phyloP scores from a whole-genome alignment of 1,139 yeast genomes.

The Suhomyces ambrosiae region DNA sequence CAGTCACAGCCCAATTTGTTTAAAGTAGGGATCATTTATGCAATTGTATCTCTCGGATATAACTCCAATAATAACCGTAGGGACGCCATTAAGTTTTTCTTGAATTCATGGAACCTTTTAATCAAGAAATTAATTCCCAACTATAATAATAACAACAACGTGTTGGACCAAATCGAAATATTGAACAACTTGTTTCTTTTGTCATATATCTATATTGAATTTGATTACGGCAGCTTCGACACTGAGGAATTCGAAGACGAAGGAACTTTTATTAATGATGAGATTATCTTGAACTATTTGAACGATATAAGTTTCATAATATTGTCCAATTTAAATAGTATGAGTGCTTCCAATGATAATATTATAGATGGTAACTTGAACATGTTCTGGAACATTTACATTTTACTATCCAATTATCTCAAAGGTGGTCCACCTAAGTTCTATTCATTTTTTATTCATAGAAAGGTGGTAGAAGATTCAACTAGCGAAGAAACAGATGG shows the following conservation, averaged over 20 bases:
- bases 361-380: slow-evolving; percentile 25
- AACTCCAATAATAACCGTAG: slow-evolving; percentile 15
- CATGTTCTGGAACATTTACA: slow-evolving; percentile 49
- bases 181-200: slow-evolving; percentile 36
- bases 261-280: slow-evolving; percentile 19
- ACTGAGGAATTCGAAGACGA: slow-evolving; percentile 14
- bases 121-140: slow-evolving; percentile 47
- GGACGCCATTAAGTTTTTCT: slow-evolving; percentile 36
- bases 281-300: slow-evolving; percentile 44
- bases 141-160: slow-evolving; percentile 30
- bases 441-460: slow-evolving; percentile 36
- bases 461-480: slow-evolving; percentile 18
- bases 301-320: slow-evolving; percentile 39
- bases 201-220: slow-evolving; percentile 33
- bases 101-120: slow-evolving; percentile 47
- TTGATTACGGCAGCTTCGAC: slow-evolving; percentile 26
- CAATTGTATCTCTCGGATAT: slow-evolving; percentile 20
- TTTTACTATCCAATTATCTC: slow-evolving; percentile 41
- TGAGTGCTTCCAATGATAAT: slow-evolving; percentile 20
- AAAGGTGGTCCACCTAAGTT: slow-evolving; percentile 42
- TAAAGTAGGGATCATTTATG: slow-evolving; percentile 21
- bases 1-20: slow-evolving; percentile 16
- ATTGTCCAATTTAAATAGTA: slow-evolving; percentile 19
- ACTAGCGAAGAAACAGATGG: too few relatives aligned
- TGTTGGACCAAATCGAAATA: slow-evolving; percentile 45